Base-by-base conservation (phyloP, 768 basidiomycete species). In the Boletus sp. region DNA sequence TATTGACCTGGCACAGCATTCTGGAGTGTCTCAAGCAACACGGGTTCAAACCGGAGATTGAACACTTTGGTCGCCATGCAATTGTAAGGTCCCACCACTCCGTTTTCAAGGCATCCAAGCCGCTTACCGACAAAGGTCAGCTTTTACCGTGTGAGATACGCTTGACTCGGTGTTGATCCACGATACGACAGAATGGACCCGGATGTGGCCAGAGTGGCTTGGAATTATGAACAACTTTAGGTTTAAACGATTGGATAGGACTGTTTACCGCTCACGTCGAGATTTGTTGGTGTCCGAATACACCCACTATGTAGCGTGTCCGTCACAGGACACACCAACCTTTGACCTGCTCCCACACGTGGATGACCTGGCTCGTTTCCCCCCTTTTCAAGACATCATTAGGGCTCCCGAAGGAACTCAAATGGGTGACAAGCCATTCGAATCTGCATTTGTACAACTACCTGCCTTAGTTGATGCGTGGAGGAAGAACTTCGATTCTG, bases 371-470 rank as follows among this genome's bases (percentile, higher is more conserved):
- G n/a, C n/a, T n/a, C n/a, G n/a, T n/a, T n/a, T n/a, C n/a, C n/a
- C n/a, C n/a, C n/a, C n/a, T n/a, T n/a, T n/a, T n/a, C n/a, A n/a
- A n/a, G n/a, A n/a, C n/a, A n/a, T n/a, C n/a, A n/a, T n/a, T n/a
- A n/a, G n/a, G n/a, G n/a, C n/a, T n/a, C n/a, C n/a, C n/a, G n/a
- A n/a, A n/a, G n/a, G n/a, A n/a, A 33, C 40, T 2, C 10, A 12
- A 2, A 33, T 28, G 29, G 9, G 11, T 10, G 28, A 15, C 24
- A 14, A 12, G 12, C 7, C 36, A 33, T 60, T 57, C 29, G 40
- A 40, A 32, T 28, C 55, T 17, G 50, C 50, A 7, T 53, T 60
- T 44, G 50, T n/a, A 41, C 50, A 60, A 17, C 7, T 57, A 6
- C 47, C 46, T 49, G 3, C 2, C n/a, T 36, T 52, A 2, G 40